A percentile compares a stretch with the other conserved stretches of the same genome.
These are phyloP conservation scores for Sphaerulina populicola DNA, from an alignment of 2,329 filamentous ascomycete genomes.

Conservation along the genomic window DNA sequence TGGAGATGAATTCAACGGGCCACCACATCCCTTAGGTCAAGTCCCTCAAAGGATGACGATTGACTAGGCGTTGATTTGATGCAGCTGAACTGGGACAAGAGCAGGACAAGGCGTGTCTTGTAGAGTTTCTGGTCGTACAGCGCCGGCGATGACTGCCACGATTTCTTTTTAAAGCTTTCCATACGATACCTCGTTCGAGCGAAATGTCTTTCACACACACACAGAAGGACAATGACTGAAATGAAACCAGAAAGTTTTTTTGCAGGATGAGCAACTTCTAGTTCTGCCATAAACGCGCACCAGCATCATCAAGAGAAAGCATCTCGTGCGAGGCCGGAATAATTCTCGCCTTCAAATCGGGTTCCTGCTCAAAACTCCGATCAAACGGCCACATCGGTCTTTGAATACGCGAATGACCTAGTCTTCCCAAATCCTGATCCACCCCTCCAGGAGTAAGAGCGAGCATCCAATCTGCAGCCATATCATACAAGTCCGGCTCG, in stretches of 20 bases:
- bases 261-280: neutral
- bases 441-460: conserved; percentile 21
- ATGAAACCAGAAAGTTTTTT: neutral
- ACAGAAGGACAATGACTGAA: neutral
- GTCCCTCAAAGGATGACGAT: conserved; percentile 40
- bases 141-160: neutral
- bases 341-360: conserved; percentile 15
- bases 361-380: conserved; percentile 2
- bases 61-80: conserved; percentile 31
- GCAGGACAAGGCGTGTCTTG: neutral
- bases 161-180: neutral
- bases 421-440: conserved; percentile 16
- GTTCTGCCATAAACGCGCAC: no score
- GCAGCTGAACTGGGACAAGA: neutral
- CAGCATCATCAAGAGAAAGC: neutral
- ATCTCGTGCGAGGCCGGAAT: neutral
- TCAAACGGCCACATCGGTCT: conserved; percentile 23
- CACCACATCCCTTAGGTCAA: conserved; percentile 27
- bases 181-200: neutral
- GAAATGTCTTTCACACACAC: neutral
- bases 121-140: neutral
- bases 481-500: conserved; percentile 20
- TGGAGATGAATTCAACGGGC: conserved; percentile 20
- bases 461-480: conserved; percentile 21
- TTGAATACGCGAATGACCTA: conserved; percentile 15